Evolutionary conservation across 2,329 filamentous ascomycete species (phyloP), one percentile per base, ranked within the genome.

Genomic region (Colletotrichum sp.): DNA sequence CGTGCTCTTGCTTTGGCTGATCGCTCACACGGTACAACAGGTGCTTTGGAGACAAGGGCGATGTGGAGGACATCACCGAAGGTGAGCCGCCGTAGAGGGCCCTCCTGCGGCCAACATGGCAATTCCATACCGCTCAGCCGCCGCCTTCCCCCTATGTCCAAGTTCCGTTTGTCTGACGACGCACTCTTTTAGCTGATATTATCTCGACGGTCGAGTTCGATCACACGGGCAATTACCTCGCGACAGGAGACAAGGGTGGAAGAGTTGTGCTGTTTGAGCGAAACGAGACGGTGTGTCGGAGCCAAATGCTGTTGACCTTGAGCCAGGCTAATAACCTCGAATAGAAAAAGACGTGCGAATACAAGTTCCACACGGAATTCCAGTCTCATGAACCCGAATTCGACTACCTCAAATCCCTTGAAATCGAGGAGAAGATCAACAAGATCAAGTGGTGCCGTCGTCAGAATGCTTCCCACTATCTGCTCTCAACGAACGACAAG

Each of bases 401-500:
- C 85, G 97, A 99, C 85, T 99, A 99, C 84, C 91, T 99, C 78
- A 99, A 99, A 87, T 99, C 97, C 38, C 90, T 99, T 79, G 97
- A 99, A 86, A 99, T 99, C 82, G 97, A 99, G 90, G 97, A 99
- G 86, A 99, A 99, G 88, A 99, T 99, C 90, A 99, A 99, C 90
- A 99, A 99, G 90, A 99, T 99, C 87, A 99, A 98, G 86, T 99
- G 97, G 97, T 99, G 97, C 85, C 93, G 94, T 82, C 93, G 97
- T 86, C 96, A 98, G 86, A 99, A 99, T 89, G 94, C 96, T 75
- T 98, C 97, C 70, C 97, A 99, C 87, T 99, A 98, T 85, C 92
- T 99, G 66, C 91, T 99, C 71, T 98, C 97, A 57, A 99, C 97
- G 79, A 99, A 99, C 83, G 97, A 99, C 89, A 99, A 99, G 89